These are phyloP conservation scores for Malassezia slooffiae DNA, from an alignment of 1,284 basidiomycete species.

Conservation along the genomic window DNA sequence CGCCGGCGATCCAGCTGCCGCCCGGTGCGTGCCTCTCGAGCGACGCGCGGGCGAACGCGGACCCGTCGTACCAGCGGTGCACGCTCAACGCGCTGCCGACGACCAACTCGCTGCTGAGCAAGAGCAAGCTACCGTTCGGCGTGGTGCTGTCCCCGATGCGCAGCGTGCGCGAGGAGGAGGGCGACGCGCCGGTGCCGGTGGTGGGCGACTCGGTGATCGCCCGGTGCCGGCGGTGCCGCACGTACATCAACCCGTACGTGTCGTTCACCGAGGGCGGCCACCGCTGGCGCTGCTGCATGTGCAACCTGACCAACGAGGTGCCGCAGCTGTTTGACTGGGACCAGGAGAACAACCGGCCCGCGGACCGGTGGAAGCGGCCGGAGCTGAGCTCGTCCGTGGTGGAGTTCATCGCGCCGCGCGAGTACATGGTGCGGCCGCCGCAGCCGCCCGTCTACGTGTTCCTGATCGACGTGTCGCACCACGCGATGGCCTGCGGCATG, in stretches of 20 bases:
- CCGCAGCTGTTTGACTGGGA: constrained; percentile 99
- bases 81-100: constrained; percentile 89
- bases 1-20: constrained; percentile 80
- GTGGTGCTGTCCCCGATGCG: constrained; percentile 87
- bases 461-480: constrained; percentile 88
- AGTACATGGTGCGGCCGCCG: constrained; percentile 96
- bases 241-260: constrained; percentile 97
- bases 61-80: constrained; percentile 81
- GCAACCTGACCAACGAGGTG: constrained; percentile 95
- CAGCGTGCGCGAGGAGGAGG: constrained; percentile 53
- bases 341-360: constrained; percentile 79
- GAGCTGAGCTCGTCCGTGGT: constrained; percentile 89
- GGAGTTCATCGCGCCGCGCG: constrained; percentile 93
- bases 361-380: constrained; percentile 82
- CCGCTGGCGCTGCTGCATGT: constrained; percentile 99
- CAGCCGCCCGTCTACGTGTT: constrained; percentile 96
- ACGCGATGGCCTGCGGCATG: constrained; percentile 71
- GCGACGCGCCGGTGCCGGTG: constrained; percentile 68
- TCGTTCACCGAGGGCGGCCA: constrained; percentile 97
- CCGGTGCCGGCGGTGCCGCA: constrained; percentile 87
- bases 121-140: constrained; percentile 85
- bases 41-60: constrained; percentile 69
- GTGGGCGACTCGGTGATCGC: constrained; percentile 91
- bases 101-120: constrained; percentile 76
- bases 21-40: constrained; percentile 68